Percentiles rank a stretch among this genome's conserved stretches.
These are phyloP conservation scores for Curvularia sp. DNA, from an alignment of 2,329 filamentous ascomycete genomes.

Conservation along the genomic window DNA sequence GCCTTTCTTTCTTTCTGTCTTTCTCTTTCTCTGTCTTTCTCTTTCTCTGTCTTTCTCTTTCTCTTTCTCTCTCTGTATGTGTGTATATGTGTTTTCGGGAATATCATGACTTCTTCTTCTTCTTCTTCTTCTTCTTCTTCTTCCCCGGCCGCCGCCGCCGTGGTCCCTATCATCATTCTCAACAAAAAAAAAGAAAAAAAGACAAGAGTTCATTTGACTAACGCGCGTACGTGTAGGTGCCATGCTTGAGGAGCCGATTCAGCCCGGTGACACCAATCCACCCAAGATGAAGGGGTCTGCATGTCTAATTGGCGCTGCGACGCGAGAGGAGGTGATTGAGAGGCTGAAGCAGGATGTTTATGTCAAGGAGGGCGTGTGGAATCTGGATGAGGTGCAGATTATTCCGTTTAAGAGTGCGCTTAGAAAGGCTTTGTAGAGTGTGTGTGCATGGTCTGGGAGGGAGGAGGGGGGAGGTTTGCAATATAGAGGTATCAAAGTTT, in stretches of 20 bases:
- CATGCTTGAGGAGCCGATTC: conserved; percentile 53
- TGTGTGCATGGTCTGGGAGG: not conserved
- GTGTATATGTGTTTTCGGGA: too few relatives aligned
- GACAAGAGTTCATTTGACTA: too few relatives aligned
- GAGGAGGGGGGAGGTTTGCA: not conserved
- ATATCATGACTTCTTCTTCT: too few relatives aligned
- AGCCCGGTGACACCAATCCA: conserved; percentile 64
- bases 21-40: too few relatives aligned
- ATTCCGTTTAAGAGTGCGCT: conserved; percentile 59
- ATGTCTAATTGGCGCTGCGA: conserved; percentile 70
- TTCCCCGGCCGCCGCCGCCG: too few relatives aligned
- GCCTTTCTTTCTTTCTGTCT: not conserved
- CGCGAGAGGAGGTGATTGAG: conserved; percentile 72
- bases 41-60: too few relatives aligned
- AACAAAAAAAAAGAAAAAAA: too few relatives aligned
- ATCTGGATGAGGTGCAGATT: conserved; percentile 61
- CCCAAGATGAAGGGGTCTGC: conserved; percentile 78
- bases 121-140: not conserved
- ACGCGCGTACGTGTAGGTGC: conserved; percentile 29
- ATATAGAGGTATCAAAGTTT: too few relatives aligned
- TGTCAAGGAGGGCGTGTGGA: conserved; percentile 76
- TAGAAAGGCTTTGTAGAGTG: conserved; percentile 51
- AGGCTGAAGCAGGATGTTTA: conserved; percentile 77
- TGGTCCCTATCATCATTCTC: too few relatives aligned
- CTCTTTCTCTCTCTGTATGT: not conserved